phyloP scores from a whole-genome alignment of 2,329 filamentous ascomycete genomes.

The Rutstroemia sp. region DNA sequence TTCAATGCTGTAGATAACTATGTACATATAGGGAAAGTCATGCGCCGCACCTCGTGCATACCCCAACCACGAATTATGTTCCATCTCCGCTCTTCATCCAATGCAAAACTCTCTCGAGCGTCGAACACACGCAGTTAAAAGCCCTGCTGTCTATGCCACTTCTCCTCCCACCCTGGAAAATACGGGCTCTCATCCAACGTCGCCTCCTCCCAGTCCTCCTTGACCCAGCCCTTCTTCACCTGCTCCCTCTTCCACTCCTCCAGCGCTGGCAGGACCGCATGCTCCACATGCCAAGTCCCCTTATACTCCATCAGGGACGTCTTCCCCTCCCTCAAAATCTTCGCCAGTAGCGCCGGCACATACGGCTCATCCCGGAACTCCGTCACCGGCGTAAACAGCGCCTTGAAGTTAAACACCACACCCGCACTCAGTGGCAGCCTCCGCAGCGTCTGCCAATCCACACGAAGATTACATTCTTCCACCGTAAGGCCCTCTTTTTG shows the following conservation, averaged over 20 bases:
- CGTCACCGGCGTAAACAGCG: conserved; percentile 66
- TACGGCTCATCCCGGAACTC: conserved; percentile 66
- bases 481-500: conserved; percentile 51
- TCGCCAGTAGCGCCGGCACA: conserved; percentile 60
- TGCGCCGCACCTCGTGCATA: too few relatives aligned
- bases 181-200: conserved; percentile 72
- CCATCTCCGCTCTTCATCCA: too few relatives aligned
- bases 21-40: too few relatives aligned
- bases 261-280: conserved; percentile 59
- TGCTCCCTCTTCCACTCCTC: conserved; percentile 61
- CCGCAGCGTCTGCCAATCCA: conserved; percentile 84
- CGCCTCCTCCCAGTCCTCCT: conserved; percentile 41
- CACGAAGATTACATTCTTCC: conserved; percentile 59
- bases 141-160: conserved; percentile 60
- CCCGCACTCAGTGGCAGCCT: conserved; percentile 68
- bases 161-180: conserved; percentile 69
- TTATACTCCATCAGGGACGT: conserved; percentile 70
- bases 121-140: conserved; percentile 31
- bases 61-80: neutral
- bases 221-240: conserved; percentile 48
- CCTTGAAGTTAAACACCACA: conserved; percentile 84
- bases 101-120: neutral
- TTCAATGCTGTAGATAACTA: too few relatives aligned
- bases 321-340: conserved; percentile 66
- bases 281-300: conserved; percentile 71